These are phyloP conservation scores for Coemansia sp. DNA, from an alignment of 371 early-diverging fungal species.

Conservation along the genomic window DNA sequence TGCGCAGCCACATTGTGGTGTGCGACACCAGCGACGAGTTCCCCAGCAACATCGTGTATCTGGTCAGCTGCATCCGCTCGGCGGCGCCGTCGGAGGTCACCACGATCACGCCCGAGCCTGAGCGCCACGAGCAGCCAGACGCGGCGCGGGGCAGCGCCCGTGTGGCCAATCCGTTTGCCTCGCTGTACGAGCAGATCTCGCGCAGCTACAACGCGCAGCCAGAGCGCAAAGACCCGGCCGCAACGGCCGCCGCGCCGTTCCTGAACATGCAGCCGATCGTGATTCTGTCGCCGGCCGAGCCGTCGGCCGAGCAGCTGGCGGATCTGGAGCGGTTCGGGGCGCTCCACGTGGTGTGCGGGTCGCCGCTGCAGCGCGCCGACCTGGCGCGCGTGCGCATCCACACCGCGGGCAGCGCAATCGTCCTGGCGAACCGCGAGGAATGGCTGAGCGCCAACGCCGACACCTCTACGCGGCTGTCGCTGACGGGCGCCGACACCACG, in stretches of 20 bases:
- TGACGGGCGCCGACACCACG: conserved; percentile 45
- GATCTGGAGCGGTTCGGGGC: conserved; percentile 55
- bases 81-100: conserved; percentile 46
- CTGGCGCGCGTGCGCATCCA: conserved; percentile 60
- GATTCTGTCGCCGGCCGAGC: conserved; percentile 56
- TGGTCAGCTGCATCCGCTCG: conserved; percentile 55
- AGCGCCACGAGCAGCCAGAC: background rate
- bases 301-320: conserved; percentile 41
- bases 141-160: background rate
- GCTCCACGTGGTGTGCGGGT: conserved; percentile 60
- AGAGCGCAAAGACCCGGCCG: background rate
- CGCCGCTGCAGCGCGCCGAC: conserved; percentile 59
- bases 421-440: conserved; percentile 56
- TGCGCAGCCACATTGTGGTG: conserved; percentile 53
- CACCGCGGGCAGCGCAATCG: conserved; percentile 55
- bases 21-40: conserved; percentile 53
- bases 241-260: conserved; percentile 15
- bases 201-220: conserved; percentile 28
- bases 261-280: conserved; percentile 57
- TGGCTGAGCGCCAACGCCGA: conserved; percentile 32
- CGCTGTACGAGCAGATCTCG: conserved; percentile 42
- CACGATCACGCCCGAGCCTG: conserved; percentile 15
- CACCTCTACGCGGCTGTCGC: conserved; percentile 29
- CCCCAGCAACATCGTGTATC: conserved; percentile 55
- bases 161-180: conserved; percentile 27